These are phyloP conservation scores for Durusdinium trenchii DNA, from an alignment of 73 alveolate species.

Conservation along the genomic window DNA sequence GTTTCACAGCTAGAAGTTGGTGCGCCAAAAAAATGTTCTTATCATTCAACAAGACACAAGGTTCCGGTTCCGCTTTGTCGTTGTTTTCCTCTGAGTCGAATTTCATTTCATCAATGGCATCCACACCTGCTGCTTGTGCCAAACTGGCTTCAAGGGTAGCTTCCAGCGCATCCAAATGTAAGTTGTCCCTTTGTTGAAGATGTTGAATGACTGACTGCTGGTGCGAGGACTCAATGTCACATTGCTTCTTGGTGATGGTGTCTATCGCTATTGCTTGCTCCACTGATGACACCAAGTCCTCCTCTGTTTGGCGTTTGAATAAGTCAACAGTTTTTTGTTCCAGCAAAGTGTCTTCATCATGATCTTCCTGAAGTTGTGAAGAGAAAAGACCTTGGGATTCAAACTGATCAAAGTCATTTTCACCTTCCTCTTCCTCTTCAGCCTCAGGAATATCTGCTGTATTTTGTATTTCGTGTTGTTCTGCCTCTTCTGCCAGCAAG, in stretches of 20 bases:
- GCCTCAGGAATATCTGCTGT: not conserved
- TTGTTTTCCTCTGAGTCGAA: not conserved
- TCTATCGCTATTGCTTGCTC: not conserved
- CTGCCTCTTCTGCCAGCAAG: constrained; percentile 36
- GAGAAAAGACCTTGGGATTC: no score
- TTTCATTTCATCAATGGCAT: not conserved
- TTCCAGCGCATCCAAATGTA: constrained; percentile 33
- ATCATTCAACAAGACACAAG: no score
- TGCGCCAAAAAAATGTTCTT: no score
- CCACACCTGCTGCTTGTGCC: not conserved
- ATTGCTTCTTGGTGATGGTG: not conserved
- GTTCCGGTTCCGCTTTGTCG: no score
- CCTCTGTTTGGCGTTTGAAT: no score
- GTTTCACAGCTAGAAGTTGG: no score
- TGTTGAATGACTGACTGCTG: not conserved
- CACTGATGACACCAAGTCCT: no score
- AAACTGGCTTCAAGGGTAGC: not conserved
- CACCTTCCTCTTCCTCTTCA: not conserved
- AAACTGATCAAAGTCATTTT: not conserved
- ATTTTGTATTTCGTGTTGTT: not conserved
- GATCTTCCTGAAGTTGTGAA: no score
- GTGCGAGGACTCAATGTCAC: not conserved
- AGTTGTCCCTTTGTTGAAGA: not conserved
- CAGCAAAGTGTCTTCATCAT: no score
- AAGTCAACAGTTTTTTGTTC: no score